A percentile compares a stretch with the other conserved stretches of the same genome.
These are phyloP conservation scores for Hamigera avellanea DNA, from an alignment of 495 filamentous ascomycete genomes.

Conservation along the genomic window DNA sequence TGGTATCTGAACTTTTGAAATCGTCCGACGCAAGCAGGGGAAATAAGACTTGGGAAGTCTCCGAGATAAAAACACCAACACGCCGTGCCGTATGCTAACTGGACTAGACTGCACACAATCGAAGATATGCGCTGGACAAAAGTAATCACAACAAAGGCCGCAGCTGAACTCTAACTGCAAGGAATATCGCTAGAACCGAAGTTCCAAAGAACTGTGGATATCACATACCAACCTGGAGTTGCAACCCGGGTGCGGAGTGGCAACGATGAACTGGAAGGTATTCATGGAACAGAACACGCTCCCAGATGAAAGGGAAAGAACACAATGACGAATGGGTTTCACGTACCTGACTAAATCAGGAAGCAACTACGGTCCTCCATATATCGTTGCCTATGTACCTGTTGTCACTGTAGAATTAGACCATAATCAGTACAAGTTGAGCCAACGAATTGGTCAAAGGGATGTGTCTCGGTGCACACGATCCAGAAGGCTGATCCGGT, in stretches of 20 bases:
- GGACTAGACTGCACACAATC: no score
- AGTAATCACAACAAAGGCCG: no score
- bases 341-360: not conserved
- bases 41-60: no score
- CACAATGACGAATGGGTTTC: not conserved
- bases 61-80: no score
- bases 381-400: not conserved
- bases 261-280: not conserved
- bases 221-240: slow-evolving; percentile 12
- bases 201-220: not conserved
- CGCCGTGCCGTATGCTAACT: no score
- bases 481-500: not conserved
- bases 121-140: no score
- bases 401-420: not conserved
- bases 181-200: no score
- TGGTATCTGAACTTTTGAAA: no score
- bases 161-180: no score
- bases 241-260: slow-evolving; percentile 1
- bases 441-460: no score
- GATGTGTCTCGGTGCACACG: not conserved
- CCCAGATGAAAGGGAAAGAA: not conserved
- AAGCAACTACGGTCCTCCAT: not conserved
- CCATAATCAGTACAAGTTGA: not conserved
- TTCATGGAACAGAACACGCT: no score
- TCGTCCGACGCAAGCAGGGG: no score